phyloP scores from a whole-genome alignment of 768 basidiomycete genomes.

The Podaxis pistillaris region DNA sequence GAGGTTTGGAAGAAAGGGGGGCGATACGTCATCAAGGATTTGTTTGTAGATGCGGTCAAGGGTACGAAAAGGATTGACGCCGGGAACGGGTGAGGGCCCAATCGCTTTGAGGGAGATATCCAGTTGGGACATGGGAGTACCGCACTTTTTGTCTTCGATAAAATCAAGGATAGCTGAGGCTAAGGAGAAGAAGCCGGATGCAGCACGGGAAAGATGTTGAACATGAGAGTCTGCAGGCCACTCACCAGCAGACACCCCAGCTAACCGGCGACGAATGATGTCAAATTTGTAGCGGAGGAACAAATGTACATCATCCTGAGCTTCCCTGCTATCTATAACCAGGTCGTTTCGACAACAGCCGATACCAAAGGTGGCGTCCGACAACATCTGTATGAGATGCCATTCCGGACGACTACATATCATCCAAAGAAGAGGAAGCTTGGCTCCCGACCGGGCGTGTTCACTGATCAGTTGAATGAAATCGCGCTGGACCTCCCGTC shows the following conservation, averaged over 20 bases:
- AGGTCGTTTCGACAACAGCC: neutral
- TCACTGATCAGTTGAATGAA: neutral
- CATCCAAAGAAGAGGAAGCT: neutral
- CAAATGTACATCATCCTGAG: neutral
- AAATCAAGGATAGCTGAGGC: neutral
- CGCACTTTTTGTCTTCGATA: neutral
- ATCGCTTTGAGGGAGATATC: neutral
- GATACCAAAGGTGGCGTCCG: neutral
- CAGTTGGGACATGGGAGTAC: neutral
- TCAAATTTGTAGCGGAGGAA: neutral
- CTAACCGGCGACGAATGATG: neutral
- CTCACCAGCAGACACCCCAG: neutral
- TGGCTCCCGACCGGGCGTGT: neutral
- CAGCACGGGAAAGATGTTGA: neutral
- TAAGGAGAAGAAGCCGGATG: neutral
- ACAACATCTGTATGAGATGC: neutral
- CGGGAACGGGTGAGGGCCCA: neutral
- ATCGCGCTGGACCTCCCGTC: neutral
- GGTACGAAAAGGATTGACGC: neutral
- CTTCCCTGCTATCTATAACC: neutral
- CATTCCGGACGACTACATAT: slow-evolving; percentile 1
- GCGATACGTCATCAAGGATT: neutral
- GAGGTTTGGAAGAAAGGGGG: neutral
- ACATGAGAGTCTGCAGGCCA: neutral
- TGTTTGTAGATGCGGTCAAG: neutral